Evolutionary conservation across 306 rosid genomes (phyloP), one percentile per base, ranked within the genome.

Genomic region (Quercus suber): DNA sequence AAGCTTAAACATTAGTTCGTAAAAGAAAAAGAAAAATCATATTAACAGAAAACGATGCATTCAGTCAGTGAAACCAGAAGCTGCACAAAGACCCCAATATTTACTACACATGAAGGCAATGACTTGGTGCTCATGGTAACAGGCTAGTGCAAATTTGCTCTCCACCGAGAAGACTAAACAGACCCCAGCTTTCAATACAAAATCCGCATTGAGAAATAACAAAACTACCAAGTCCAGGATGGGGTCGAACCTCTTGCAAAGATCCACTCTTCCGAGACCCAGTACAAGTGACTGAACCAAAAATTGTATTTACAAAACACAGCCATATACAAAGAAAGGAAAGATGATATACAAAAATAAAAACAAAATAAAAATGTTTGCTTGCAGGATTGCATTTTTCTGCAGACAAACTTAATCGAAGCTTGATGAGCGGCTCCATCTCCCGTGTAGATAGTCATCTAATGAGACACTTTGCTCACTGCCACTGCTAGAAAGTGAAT

Each of bases 371-470:
- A 61, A 73, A 76, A 71, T 71, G 74, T 27, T 30, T 61, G 33
- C 73, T n/a, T 75, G 49, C 65, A 76, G 20, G 49, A 23, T 52
- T 65, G 37, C 55, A 13, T 61, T 55, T 25, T 64, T 41, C n/a
- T 53, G 20, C 64, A 71, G 57, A 73, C 14, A 43, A 31, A 27
- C 7, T 7, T 83, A 88, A 78, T 83, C 73, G 31, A 88, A 83
- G 81, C 88, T 88, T 45, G 87, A 79, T 25, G 87, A 78, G 71
- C 81, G 87, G 80, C 91, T 65, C 51, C 71, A 65, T 65, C 71
- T 65, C 19, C 23, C 51, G 17, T 18, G 45, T 84, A 95, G 86
- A 89, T 95, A 95, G 61, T 91, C 96, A 85, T 95, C 99, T 65
- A 93, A 35, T 12, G 96, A 89, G 69, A 95, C 86, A 79, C 80